Evolutionary conservation across 2,329 filamentous ascomycete species (phyloP), one percentile per base, ranked within the genome.

Genomic region (Chlorencoelia australis): DNA sequence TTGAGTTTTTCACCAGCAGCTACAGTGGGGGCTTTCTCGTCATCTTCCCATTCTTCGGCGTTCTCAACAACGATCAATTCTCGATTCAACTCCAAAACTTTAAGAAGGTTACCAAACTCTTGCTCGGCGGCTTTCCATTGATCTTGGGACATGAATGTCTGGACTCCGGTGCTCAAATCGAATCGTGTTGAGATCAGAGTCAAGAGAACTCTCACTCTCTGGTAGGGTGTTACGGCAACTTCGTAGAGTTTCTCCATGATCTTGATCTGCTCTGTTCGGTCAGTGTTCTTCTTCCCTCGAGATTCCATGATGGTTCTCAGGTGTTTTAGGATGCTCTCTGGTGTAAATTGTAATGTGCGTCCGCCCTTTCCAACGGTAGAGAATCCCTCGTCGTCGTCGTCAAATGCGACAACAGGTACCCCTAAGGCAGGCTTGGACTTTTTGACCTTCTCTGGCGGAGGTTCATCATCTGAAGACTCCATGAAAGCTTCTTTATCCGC

Each of bases 41-140:
- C 93, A 55, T 98, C 91, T 51, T 98, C 91, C 91, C 91, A 96
- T 64, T 98, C 91, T 59, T 98, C 91, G 15, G 86, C 91, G 49
- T 75, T 79, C 65, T 98, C 91, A 16, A 91, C 70, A 31, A 98
- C 85, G 34, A 96, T 70, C 57, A 89, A 82, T 46, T 91, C 78
- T 43, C 71, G 70, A 65, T 85, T 85, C 42, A 72, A 63, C 60
- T 94, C 85, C 26, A 98, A 77, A 13, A 87, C 77, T 43, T 77
- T 67, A 26, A 98, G 71, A 19, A 98, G 73, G 31, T 71, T 71
- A 10, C 74, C 73, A 44, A 96, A 79, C 58, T 98, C 91, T 59
- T 81, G 77, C 63, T 94, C 83, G 25, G 91, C 89, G 25, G 82
- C 69, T 69, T 95, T 95, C 93, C 91, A 98, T 62, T 96, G 88